Evolutionary conservation across 176 grass and related monocot species (phyloP).

Genomic region (Eleusine indica): DNA sequence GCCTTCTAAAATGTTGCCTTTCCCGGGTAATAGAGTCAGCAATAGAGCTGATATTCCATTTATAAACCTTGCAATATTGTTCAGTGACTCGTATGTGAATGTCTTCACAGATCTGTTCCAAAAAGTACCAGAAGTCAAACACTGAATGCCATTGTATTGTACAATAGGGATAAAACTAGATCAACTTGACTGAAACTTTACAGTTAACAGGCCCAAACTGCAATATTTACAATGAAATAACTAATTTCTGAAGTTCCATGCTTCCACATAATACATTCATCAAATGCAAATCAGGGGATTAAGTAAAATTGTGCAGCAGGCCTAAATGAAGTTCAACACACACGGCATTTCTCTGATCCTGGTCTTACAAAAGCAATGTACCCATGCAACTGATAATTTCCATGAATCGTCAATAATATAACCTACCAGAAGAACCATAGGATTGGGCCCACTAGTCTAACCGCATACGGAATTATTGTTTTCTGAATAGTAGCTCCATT

Average conservation of each 20-base stretch:
- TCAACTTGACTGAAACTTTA: constrained; percentile 17
- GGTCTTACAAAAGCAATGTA: constrained; percentile 3
- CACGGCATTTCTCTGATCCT: background rate
- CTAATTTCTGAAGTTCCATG: background rate
- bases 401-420: too few relatives aligned
- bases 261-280: background rate
- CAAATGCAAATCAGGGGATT: background rate
- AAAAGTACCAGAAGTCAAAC: constrained; percentile 36
- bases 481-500: too few relatives aligned
- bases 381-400: background rate
- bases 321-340: constrained; percentile 31
- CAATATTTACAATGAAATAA: background rate
- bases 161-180: constrained; percentile 17
- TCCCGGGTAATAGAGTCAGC: constrained; percentile 78
- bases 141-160: background rate
- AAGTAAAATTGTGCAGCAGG: constrained; percentile 29
- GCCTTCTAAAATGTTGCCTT: constrained; percentile 87
- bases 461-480: too few relatives aligned
- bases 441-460: too few relatives aligned
- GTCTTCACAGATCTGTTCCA: constrained; percentile 86
- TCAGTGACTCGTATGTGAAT: constrained; percentile 96
- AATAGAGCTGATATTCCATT: constrained; percentile 92
- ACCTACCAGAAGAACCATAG: too few relatives aligned
- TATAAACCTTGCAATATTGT: constrained; percentile 92
- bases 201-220: background rate